Conservation (phyloP, 805 yeast genomes). For the Candida patagonica region DNA sequence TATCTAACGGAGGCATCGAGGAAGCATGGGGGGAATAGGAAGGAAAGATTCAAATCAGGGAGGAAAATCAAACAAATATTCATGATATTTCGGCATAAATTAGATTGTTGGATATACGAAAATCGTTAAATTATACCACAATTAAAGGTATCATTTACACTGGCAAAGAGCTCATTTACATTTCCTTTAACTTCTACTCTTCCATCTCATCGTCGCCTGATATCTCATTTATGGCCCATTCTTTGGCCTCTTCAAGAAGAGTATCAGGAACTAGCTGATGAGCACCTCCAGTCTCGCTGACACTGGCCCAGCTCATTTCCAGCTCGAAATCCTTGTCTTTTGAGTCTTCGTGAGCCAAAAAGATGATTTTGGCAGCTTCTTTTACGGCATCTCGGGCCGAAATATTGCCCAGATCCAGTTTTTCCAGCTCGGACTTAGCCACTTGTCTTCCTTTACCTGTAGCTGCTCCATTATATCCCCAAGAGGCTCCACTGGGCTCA, state of each 20-base stretch:
- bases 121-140: no score
- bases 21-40: no score
- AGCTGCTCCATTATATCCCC: slow-evolving; percentile 98
- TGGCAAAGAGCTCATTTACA: no score
- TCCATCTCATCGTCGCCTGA: slow-evolving; percentile 66
- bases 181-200: slow-evolving; percentile 30
- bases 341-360: slow-evolving; percentile 93
- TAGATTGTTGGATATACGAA: no score
- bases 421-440: slow-evolving; percentile 95
- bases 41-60: no score
- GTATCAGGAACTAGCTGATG: slow-evolving; percentile 78
- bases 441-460: slow-evolving; percentile 97
- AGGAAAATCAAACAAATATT: no score
- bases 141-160: no score
- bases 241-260: slow-evolving; percentile 71
- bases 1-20: no score
- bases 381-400: slow-evolving; percentile 77
- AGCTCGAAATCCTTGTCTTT: slow-evolving; percentile 95
- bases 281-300: slow-evolving; percentile 60
- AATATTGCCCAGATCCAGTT: slow-evolving; percentile 62
- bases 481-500: slow-evolving; percentile 93
- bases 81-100: no score
- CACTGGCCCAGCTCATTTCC: slow-evolving; percentile 84
- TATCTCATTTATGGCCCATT: slow-evolving; percentile 73
- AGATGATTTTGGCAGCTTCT: slow-evolving; percentile 88